Conservation (phyloP, 306 rosid species). For the Trifolium pratense region DNA sequence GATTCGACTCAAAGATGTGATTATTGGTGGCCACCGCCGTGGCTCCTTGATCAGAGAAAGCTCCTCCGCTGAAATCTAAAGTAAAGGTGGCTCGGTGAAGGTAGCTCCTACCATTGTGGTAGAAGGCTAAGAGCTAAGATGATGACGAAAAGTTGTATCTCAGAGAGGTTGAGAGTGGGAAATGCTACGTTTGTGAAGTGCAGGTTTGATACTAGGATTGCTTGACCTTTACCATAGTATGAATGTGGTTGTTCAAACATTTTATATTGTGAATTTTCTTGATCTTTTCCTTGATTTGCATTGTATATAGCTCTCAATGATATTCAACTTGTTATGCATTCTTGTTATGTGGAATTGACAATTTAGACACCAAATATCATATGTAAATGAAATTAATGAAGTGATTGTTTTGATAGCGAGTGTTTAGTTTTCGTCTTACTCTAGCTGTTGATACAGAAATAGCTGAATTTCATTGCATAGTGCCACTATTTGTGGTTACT, state of each 20-base stretch:
- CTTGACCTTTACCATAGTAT: slow-evolving; percentile 42
- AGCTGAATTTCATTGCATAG: neutral
- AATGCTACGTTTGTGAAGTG: slow-evolving; percentile 33
- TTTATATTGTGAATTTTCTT: slow-evolving; percentile 43
- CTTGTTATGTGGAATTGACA: slow-evolving; percentile 43
- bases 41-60: slow-evolving; percentile 69
- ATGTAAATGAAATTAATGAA: slow-evolving; percentile 35
- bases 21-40: slow-evolving; percentile 76
- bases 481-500: neutral
- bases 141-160: slow-evolving; percentile 63
- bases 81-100: slow-evolving; percentile 18
- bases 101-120: slow-evolving; percentile 20
- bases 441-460: neutral
- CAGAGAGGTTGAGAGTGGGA: slow-evolving; percentile 32
- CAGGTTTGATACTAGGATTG: slow-evolving; percentile 44
- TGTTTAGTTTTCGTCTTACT: slow-evolving; percentile 20
- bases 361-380: slow-evolving; percentile 42
- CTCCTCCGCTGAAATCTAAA: slow-evolving; percentile 50
- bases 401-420: slow-evolving; percentile 28
- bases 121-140: slow-evolving; percentile 54
- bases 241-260: slow-evolving; percentile 43
- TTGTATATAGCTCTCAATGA: slow-evolving; percentile 51
- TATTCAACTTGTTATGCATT: slow-evolving; percentile 41
- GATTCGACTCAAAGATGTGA: slow-evolving; percentile 78
- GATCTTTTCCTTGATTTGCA: slow-evolving; percentile 37